phyloP scores from a whole-genome alignment of 2,329 filamentous ascomycete species.

The Westerdykella sp. region DNA sequence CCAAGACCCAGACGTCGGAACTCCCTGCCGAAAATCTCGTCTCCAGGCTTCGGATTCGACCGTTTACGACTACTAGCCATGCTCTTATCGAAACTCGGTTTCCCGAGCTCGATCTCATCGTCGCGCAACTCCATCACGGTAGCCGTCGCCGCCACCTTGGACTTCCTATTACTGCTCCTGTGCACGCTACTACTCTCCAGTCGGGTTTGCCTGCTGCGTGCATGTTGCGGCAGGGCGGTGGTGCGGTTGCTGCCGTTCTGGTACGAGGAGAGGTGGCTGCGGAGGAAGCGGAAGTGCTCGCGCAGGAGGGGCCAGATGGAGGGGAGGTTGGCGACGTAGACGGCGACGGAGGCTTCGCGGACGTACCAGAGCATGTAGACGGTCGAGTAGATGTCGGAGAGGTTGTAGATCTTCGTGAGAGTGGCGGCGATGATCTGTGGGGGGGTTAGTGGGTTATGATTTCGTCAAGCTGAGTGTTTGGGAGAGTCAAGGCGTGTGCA shows the following conservation, averaged over 20 bases:
- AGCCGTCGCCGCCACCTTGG: too few species aligned
- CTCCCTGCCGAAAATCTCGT: neutral
- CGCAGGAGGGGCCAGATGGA: slow-evolving; percentile 49
- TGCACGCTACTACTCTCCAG: too few species aligned
- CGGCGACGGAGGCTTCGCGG: slow-evolving; percentile 48
- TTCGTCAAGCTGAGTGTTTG: neutral
- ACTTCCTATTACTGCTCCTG: too few species aligned
- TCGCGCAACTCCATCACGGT: neutral
- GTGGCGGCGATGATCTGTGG: slow-evolving; percentile 36
- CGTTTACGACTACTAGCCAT: too few species aligned
- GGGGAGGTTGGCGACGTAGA: slow-evolving; percentile 51
- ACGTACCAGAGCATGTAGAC: slow-evolving; percentile 48
- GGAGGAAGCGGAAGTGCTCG: slow-evolving; percentile 36
- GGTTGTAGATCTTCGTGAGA: slow-evolving; percentile 47
- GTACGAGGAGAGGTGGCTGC: slow-evolving; percentile 15
- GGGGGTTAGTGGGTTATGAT: neutral
- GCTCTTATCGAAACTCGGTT: slow-evolving; percentile 8
- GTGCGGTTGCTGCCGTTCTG: slow-evolving; percentile 2
- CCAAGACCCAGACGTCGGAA: neutral
- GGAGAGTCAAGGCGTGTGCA: too few species aligned
- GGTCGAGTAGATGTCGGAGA: slow-evolving; percentile 37
- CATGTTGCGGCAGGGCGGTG: slow-evolving; percentile 2
- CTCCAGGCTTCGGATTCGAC: neutral
- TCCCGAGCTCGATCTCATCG: slow-evolving; percentile 21
- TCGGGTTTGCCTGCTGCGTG: neutral